A percentile compares a stretch with the other conserved stretches of the same genome.
phyloP scores from a whole-genome alignment of 805 yeast genomes.

The Ogataea kodamae region DNA sequence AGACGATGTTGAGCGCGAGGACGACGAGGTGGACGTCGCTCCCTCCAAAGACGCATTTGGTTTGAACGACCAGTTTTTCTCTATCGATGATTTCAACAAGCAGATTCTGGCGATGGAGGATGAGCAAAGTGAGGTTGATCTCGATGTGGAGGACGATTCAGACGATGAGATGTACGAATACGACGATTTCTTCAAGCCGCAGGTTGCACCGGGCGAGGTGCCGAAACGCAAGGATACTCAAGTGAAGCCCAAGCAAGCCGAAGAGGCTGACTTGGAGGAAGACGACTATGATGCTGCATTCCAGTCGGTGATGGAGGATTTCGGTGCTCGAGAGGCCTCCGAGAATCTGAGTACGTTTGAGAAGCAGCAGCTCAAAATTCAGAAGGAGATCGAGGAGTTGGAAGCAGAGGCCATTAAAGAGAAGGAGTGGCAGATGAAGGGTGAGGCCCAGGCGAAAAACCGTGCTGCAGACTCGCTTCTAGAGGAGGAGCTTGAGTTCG shows the following conservation, averaged over 20 bases:
- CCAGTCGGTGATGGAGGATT: constrained; percentile 58
- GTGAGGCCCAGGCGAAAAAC: constrained; percentile 80
- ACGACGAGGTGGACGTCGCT: constrained; percentile 21
- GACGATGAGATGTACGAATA: constrained; percentile 49
- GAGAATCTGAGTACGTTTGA: constrained; percentile 69
- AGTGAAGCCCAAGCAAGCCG: constrained; percentile 14
- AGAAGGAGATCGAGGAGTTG: constrained; percentile 69
- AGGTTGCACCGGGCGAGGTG: constrained; percentile 14
- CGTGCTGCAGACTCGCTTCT: constrained; percentile 83
- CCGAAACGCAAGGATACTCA: constrained; percentile 30
- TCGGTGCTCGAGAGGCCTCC: constrained; percentile 32
- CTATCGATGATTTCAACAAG: constrained; percentile 62
- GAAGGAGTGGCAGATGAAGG: constrained; percentile 91
- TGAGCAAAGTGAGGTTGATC: constrained; percentile 50
- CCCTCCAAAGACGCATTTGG: constrained; percentile 54
- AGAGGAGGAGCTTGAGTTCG: constrained; percentile 82
- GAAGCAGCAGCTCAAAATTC: constrained; percentile 73
- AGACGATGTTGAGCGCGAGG: too few species aligned
- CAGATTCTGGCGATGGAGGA: constrained; percentile 36
- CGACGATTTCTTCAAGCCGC: constrained; percentile 60
- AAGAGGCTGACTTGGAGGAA: constrained; percentile 50
- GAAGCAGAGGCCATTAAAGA: constrained; percentile 88
- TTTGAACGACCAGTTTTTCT: constrained; percentile 79
- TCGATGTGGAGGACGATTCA: constrained; percentile 50
- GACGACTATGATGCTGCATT: constrained; percentile 61